These are phyloP conservation scores for Coemansia interrupta DNA, from an alignment of 192 early-diverging fungal species.

Conservation along the genomic window DNA sequence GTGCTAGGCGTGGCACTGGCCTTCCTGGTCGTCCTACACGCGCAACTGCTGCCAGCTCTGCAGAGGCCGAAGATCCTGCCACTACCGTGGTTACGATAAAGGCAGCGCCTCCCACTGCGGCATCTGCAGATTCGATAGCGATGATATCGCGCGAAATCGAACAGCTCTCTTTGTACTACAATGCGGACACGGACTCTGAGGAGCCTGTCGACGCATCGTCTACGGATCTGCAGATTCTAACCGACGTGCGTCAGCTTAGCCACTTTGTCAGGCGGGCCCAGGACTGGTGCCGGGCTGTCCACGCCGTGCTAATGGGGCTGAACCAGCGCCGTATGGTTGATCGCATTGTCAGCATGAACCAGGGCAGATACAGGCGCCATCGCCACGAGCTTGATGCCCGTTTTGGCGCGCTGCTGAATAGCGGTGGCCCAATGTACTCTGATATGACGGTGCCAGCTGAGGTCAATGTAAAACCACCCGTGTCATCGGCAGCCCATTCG, in stretches of 20 bases:
- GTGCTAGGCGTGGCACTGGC: background rate
- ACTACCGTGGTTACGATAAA: background rate
- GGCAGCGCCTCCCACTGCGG: background rate
- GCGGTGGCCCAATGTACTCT: no score
- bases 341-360: constrained; percentile 18
- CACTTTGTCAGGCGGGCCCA: constrained; percentile 47
- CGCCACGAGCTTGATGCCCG: constrained; percentile 25
- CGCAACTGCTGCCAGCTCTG: no score
- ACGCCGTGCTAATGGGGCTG: constrained; percentile 36
- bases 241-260: constrained; percentile 44
- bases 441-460: background rate
- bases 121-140: constrained; percentile 6
- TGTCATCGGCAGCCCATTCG: background rate
- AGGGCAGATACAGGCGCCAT: constrained; percentile 31
- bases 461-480: background rate
- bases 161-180: constrained; percentile 18
- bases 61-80: background rate
- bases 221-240: constrained; percentile 32
- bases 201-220: constrained; percentile 1
- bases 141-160: constrained; percentile 28
- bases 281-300: constrained; percentile 41
- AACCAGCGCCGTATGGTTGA: constrained; percentile 27
- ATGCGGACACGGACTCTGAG: background rate
- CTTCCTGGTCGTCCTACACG: background rate
- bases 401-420: constrained; percentile 17